A percentile compares a stretch with the other conserved stretches of the same genome.
These are phyloP conservation scores for Echinochloa phyllopogon DNA, from an alignment of 176 grass and related monocot species.

Conservation along the genomic window DNA sequence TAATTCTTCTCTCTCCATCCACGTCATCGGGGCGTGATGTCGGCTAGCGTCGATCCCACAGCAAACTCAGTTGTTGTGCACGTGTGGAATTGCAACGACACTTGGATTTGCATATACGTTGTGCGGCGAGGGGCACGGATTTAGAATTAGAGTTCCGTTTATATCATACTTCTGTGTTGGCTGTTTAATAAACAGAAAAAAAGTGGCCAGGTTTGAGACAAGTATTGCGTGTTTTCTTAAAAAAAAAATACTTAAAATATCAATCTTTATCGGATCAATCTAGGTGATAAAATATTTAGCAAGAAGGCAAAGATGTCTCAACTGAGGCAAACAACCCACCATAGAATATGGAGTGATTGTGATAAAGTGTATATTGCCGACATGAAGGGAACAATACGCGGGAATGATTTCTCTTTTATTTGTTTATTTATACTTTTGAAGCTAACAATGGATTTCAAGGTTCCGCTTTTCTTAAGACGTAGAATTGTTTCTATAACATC, in stretches of 20 bases:
- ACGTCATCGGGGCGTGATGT: neutral
- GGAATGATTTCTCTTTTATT: neutral
- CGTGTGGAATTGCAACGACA: neutral
- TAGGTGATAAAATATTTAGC: neutral
- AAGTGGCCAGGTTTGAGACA: slow-evolving; percentile 12
- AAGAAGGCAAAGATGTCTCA: neutral
- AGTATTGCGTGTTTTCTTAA: neutral
- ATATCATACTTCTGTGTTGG: neutral
- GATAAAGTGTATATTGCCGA: slow-evolving; percentile 12
- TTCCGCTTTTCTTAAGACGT: neutral
- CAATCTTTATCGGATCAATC: neutral
- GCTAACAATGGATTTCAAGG: neutral
- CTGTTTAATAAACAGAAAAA: neutral
- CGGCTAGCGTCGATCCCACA: neutral
- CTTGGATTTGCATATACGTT: neutral
- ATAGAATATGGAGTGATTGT: neutral
- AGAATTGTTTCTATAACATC: neutral
- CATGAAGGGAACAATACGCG: neutral
- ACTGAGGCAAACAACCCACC: neutral
- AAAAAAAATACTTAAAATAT: neutral
- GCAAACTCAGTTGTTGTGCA: neutral
- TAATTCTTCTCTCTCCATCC: neutral
- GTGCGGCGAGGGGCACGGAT: neutral
- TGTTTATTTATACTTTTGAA: neutral
- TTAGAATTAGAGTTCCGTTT: neutral